Evolutionary conservation across 176 grass and related monocot genomes (phyloP), one percentile per base, ranked within the genome.

Genomic region (Aechmea fasciata): DNA sequence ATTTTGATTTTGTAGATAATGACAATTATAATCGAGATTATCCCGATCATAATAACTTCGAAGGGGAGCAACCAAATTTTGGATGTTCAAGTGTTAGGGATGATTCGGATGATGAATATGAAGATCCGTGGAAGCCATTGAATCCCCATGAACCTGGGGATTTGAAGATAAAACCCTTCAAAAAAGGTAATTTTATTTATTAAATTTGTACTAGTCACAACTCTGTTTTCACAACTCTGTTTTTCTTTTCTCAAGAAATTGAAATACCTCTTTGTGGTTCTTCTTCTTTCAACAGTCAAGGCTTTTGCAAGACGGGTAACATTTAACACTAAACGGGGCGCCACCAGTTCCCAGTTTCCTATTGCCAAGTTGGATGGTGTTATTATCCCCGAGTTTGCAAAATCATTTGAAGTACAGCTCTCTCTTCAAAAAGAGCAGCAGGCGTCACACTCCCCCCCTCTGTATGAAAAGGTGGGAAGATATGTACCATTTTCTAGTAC

Each of bases 121-220:
- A 90, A 49, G 77, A 97, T 81, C 84, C 89, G 29, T 93, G 87
- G 85, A 90, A 82, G 49, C 87, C 82, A 51, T 77, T 90, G 72
- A 87, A 99, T 81, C 89, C 94, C 24, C 75, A 99, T 81, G 94
- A 93, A 83, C 79, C 79, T 80, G 87, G 94, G 52, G 77, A 84
- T 78, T 73, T 93, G 66, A 92, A 89, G 77, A 77, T 84, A 73
- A 87, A 78, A 85, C 84, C 94, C 83, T 93, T 83, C 52, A 90
- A 75, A 69, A 93, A 74, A 85, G 81, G 94, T 97, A 87, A 26
- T 18, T 1, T 4, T 81, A 72, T 25, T 51, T 15, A 5, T 68
- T 52, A n/a, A 3, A 28, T 23, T 68, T 48, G 9, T 85, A 77
- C 47, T 63, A 51, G 9, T 48, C 63, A 69, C 6, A 66, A 70